Conservation (phyloP, 768 basidiomycete species). For the Tulasnella sp. region DNA sequence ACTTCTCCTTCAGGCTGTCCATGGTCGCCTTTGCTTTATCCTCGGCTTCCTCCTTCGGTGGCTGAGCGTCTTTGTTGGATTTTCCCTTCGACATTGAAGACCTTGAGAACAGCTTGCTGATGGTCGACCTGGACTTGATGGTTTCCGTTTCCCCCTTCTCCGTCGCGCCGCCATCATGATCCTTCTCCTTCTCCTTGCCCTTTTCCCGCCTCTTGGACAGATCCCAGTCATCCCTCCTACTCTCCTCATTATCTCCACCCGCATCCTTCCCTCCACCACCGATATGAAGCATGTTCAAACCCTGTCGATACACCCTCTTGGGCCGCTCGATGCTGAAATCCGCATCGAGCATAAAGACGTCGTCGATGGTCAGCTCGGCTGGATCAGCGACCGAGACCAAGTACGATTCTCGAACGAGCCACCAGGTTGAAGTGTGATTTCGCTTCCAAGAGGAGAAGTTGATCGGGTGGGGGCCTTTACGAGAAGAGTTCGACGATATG, state of each 20-base stretch:
- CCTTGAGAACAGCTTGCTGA: neutral
- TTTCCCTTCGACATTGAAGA: neutral
- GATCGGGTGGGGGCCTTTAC: constrained; percentile 17
- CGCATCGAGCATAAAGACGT: constrained; percentile 85
- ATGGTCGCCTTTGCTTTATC: neutral
- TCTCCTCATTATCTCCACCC: constrained; percentile 10
- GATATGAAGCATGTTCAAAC: constrained; percentile 48
- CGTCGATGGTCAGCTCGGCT: constrained; percentile 84
- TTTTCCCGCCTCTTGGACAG: neutral
- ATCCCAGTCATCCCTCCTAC: constrained; percentile 6
- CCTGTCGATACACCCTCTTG: constrained; percentile 78
- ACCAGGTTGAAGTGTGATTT: constrained; percentile 73
- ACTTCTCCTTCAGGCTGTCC: neutral
- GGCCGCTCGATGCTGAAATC: constrained; percentile 90
- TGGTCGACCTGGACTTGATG: neutral
- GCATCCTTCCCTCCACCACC: constrained; percentile 19
- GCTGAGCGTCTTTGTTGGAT: neutral
- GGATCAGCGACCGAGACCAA: constrained; percentile 80
- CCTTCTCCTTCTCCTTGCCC: constrained; percentile 3
- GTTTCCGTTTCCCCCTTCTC: neutral
- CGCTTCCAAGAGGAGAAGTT: constrained; percentile 39
- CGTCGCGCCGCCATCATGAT: constrained; percentile 8
- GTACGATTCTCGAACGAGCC: constrained; percentile 85
- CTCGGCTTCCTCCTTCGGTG: neutral
- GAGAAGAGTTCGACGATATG: constrained; percentile 29